These are phyloP conservation scores for Gaertneriomyces sp. DNA, from an alignment of 192 early-diverging fungal genomes.

Conservation along the genomic window DNA sequence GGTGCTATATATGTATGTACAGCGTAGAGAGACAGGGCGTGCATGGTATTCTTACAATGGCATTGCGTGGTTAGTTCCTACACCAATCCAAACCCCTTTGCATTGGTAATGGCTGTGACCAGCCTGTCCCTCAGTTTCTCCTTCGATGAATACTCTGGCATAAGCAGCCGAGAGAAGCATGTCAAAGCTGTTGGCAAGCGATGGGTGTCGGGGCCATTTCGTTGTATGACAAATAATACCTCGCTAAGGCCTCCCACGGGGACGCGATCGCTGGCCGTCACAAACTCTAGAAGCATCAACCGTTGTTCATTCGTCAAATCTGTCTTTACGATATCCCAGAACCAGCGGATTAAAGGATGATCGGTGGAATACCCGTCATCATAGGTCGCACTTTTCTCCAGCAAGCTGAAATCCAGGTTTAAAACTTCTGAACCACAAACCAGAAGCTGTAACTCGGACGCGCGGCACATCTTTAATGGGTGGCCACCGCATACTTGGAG, in stretches of 20 bases:
- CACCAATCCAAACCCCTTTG: slow-evolving; percentile 89
- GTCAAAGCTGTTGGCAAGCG: slow-evolving; percentile 85
- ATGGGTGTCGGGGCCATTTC: slow-evolving; percentile 90
- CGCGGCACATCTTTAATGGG: slow-evolving; percentile 53
- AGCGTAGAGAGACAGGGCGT: too few species aligned
- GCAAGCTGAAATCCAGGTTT: slow-evolving; percentile 63
- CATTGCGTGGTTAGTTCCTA: too few species aligned
- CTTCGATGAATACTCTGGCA: slow-evolving; percentile 75
- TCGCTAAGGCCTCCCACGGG: slow-evolving; percentile 76
- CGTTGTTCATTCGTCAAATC: slow-evolving; percentile 59
- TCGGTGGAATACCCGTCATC: slow-evolving; percentile 74
- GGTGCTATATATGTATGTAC: too few species aligned
- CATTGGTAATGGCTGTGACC: slow-evolving; percentile 85
- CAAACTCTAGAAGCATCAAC: slow-evolving; percentile 76
- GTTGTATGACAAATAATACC: slow-evolving; percentile 87
- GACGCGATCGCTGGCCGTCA: slow-evolving; percentile 86
- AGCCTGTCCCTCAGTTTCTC: slow-evolving; percentile 74
- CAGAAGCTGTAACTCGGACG: slow-evolving; percentile 72
- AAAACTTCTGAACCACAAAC: slow-evolving; percentile 59
- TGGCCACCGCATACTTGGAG: slow-evolving; percentile 48
- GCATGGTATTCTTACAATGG: too few species aligned
- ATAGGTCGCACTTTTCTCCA: slow-evolving; percentile 71
- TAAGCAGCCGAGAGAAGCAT: slow-evolving; percentile 82
- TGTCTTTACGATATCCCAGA: slow-evolving; percentile 78
- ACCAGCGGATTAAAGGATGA: slow-evolving; percentile 67